Evolutionary conservation across 805 yeast species (phyloP).

Genomic region (Barnettozyma vustinii): DNA sequence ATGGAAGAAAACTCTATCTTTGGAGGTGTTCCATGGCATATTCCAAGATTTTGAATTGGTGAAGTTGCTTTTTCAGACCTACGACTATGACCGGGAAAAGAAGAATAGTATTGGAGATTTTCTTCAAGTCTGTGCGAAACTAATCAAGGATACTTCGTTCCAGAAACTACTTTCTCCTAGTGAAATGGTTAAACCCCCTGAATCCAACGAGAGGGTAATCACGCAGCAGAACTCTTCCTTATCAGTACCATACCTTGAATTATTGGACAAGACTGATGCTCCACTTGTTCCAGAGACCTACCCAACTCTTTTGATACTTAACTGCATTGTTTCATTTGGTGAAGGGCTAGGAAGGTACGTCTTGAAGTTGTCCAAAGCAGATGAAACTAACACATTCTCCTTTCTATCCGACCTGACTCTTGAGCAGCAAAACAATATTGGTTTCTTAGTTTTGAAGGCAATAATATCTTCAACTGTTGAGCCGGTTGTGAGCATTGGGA

Average conservation of each 20-base stretch:
- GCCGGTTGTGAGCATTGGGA: constrained; percentile 38
- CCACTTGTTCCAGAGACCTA: constrained; percentile 66
- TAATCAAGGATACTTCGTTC: constrained; percentile 29
- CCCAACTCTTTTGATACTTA: constrained; percentile 49
- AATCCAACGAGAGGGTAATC: constrained; percentile 27
- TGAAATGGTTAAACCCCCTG: constrained; percentile 25
- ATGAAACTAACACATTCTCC: constrained; percentile 8
- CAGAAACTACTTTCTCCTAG: constrained; percentile 30
- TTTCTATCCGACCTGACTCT: constrained; percentile 12
- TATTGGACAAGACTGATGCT: constrained; percentile 75
- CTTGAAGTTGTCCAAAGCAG: constrained; percentile 31
- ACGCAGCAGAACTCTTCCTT: constrained; percentile 39
- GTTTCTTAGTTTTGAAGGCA: constrained; percentile 13
- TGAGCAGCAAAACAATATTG: constrained; percentile 11
- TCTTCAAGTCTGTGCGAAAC: constrained; percentile 35
- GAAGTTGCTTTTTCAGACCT: constrained; percentile 48
- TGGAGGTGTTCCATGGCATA: constrained; percentile 65
- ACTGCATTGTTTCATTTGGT: constrained; percentile 47
- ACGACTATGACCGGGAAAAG: constrained; percentile 63
- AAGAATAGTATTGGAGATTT: constrained; percentile 58
- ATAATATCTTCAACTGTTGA: constrained; percentile 34
- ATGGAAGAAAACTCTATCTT: constrained; percentile 72
- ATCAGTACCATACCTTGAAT: constrained; percentile 60
- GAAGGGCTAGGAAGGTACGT: constrained; percentile 65
- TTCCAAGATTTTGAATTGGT: constrained; percentile 52